Base-by-base conservation (phyloP, 1,284 basidiomycete species). In the Austroboletus novae-zelandiae region DNA sequence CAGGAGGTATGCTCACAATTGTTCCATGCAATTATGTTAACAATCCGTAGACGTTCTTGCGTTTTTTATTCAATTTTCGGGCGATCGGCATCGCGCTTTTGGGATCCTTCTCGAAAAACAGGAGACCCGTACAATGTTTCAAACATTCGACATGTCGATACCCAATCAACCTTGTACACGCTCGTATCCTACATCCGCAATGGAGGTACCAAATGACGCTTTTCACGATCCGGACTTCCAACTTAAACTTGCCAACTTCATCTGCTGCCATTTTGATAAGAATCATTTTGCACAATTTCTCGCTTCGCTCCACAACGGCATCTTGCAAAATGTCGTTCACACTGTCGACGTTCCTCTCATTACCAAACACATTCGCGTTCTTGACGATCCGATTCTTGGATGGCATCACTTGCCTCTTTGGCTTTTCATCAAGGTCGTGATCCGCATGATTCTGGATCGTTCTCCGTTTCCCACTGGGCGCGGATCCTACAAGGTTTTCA, bases 261-360 rank as follows among this genome's bases (percentile, higher is more conserved):
- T 71, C 14, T 47, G 45, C 11, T 48, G 52, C 14, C 20, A 4
- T 5, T 23, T 29, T 4, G 68, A 71, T 20, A 58, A 60, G 8
- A n/a, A 29, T 20, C 10, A 7, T 20, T 11, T 10, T 40, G 61
- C 68, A 10, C 55, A 60, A 2, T 71, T 66, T n/a, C 66, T 72
- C 43, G 59, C 60, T 0, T 56, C 66, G 41, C 43, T 71, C 18
- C 54, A 70, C 13, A 1, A 10, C 4, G 64, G 61, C n/a, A 67
- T 72, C 40, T 53, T 69, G 14, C 57, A 59, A 10, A 61, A 53
- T 2, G 41, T 62, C 14, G 62, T 56, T 2, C 35, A 43, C 7
- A 41, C 51, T 1, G 52, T 58, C 8, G 53, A 60, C 1, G 47
- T 64, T 5, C 35, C 31, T 30, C 59, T 55, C 5, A 61, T 67